Percentiles rank a stretch among this genome's conserved stretches.
These are phyloP conservation scores for Dryadomyces sulphureus DNA, from an alignment of 2,329 filamentous ascomycete genomes.

Conservation along the genomic window DNA sequence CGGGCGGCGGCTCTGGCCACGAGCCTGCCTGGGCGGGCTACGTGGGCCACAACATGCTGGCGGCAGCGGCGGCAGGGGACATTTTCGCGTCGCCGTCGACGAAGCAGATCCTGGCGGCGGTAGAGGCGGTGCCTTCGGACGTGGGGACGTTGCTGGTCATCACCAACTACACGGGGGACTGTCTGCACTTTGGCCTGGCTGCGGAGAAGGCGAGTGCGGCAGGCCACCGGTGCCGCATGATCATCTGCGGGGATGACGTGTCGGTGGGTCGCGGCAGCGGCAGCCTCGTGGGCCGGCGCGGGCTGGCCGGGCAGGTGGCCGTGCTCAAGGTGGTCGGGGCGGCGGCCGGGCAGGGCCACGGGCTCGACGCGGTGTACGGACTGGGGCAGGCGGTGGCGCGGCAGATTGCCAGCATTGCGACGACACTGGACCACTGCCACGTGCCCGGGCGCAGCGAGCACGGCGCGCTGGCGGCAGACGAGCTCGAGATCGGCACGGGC, in stretches of 20 bases:
- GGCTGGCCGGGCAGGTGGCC: constrained; percentile 45
- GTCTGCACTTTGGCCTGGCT: constrained; percentile 45
- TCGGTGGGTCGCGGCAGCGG: constrained; percentile 43
- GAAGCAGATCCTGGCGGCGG: constrained; percentile 44
- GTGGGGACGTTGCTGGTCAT: constrained; percentile 44
- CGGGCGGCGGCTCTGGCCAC: constrained; percentile 41
- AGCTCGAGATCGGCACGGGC: constrained; percentile 50
- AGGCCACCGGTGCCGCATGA: constrained; percentile 38
- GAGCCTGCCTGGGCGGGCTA: constrained; percentile 52
- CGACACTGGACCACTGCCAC: constrained; percentile 46
- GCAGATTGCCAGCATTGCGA: constrained; percentile 41
- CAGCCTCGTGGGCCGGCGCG: constrained; percentile 44
- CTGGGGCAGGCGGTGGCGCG: constrained; percentile 33
- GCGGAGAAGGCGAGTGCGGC: constrained; percentile 40
- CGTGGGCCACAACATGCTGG: constrained; percentile 46
- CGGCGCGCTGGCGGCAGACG: constrained; percentile 30
- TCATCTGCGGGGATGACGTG: constrained; percentile 51
- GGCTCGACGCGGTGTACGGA: constrained; percentile 33
- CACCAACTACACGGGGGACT: constrained; percentile 52
- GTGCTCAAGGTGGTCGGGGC: constrained; percentile 44
- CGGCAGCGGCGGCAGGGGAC: constrained; percentile 44
- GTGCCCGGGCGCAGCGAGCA: constrained; percentile 37
- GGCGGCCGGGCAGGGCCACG: constrained; percentile 29
- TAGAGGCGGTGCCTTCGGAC: constrained; percentile 38
- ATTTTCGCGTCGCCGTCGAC: constrained; percentile 51